Evolutionary conservation across 306 rosid genomes (phyloP).

Genomic region (Nissolia schottii): DNA sequence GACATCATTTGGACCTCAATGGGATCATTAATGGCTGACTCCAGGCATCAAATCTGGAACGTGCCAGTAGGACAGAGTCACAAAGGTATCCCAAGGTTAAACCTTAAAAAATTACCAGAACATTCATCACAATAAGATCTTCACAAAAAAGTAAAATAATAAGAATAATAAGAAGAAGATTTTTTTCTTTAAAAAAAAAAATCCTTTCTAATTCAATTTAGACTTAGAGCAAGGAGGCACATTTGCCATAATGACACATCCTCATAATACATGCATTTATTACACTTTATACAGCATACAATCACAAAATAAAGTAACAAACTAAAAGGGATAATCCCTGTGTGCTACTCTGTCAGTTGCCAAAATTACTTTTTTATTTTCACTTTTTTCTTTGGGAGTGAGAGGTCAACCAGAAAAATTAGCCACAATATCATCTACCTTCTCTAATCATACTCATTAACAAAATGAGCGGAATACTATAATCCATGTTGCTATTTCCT

Average conservation of each 20-base stretch:
- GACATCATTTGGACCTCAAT: constrained; percentile 27
- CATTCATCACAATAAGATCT: neutral
- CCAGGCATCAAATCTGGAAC: constrained; percentile 24
- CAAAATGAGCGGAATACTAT: neutral
- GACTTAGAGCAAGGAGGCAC: neutral
- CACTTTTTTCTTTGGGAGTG: neutral
- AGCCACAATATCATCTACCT: neutral
- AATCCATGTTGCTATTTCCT: neutral
- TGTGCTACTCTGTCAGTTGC: neutral
- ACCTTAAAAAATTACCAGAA: neutral
- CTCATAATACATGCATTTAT: neutral
- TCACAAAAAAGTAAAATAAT: neutral
- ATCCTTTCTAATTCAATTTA: neutral
- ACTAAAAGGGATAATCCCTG: neutral
- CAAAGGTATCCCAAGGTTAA: constrained; percentile 1
- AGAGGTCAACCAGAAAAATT: neutral
- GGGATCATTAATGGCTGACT: constrained; percentile 9
- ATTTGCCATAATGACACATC: neutral
- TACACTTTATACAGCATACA: neutral
- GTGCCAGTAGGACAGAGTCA: constrained; percentile 11
- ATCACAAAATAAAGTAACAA: neutral
- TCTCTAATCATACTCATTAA: neutral
- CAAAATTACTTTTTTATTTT: neutral
- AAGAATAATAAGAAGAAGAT: too few species aligned
- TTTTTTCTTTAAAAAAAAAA: neutral